Evolutionary conservation across 148 eudicot genomes (phyloP), one percentile per base, ranked within the genome.

Genomic region (Polygonum maritimum): DNA sequence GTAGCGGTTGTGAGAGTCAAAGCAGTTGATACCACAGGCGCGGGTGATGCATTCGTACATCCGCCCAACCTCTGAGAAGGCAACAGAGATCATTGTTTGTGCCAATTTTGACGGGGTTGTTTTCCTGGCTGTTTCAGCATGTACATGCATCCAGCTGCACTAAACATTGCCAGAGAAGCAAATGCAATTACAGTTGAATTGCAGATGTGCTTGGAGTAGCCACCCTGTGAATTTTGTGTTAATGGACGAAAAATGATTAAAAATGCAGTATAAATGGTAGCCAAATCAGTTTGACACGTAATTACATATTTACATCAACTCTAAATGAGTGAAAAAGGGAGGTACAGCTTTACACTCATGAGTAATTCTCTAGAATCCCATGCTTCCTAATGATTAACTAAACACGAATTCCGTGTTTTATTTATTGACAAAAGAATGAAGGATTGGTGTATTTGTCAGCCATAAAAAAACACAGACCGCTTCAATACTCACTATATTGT

Each of bases 111-210:
- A 77, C 86, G 92, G 80, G 84, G 88, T 78, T 88, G 89, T 86
- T 92, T 96, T 49, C 97, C 97, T 69, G 81, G 81, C 39, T 82
- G 81, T 83, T 88, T 96, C 83, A 96, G 82, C 79, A 84, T 70
- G 82, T 91, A 74, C 85, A 91, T 81, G 82, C 97, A 88, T 58
- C 88, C 88, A 71, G 99, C 97, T 39, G 91, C 92, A 54, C 86
- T 79, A 79, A 96, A 91, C 12, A 96, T 81, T 26, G 88, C 88
- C 62, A 92, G 55, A 55, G 90, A 91, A 75, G 90, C 97, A 73
- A 89, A 75, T 74, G 91, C 88, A 5, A 80, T 82, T 54, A 96
- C 76, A 12, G 92, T 85, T 44, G 99, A 88, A 84, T 96, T 96
- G 55, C 82, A 87, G 22, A 92, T 48, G 77, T 76, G 82, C 78